Percentiles rank a stretch among this genome's conserved stretches.
Evolutionary conservation across 805 yeast species (phyloP).

Genomic region (Sugiyamaella lignohabitans): DNA sequence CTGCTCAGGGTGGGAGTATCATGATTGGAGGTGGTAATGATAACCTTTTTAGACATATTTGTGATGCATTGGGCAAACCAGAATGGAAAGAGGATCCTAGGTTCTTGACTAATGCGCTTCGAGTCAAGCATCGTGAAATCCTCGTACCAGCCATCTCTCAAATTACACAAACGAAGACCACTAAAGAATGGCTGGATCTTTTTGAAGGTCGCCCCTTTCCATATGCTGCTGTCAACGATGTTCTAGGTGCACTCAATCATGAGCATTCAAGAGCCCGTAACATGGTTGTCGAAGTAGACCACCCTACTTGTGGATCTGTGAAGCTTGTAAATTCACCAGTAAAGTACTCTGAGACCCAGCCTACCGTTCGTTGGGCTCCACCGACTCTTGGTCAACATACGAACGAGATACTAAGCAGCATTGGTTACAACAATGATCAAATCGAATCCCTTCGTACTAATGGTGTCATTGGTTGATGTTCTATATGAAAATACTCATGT

Average conservation of each 20-base stretch:
- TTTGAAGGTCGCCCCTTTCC: conserved; percentile 34
- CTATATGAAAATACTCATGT: no score
- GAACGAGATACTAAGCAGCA: conserved; percentile 26
- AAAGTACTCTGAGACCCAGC: conserved; percentile 34
- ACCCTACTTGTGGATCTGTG: conserved; percentile 32
- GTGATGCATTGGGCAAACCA: conserved; percentile 31
- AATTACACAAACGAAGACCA: conserved; percentile 28
- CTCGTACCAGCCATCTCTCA: conserved; percentile 31
- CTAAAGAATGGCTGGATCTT: conserved; percentile 32
- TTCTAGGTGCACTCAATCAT: conserved; percentile 32
- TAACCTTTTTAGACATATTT: conserved; percentile 30
- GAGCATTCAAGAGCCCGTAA: conserved; percentile 34
- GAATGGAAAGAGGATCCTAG: conserved; percentile 34
- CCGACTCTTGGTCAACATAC: conserved; percentile 38
- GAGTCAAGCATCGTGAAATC: conserved; percentile 32
- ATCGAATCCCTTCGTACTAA: conserved; percentile 23
- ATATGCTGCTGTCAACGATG: conserved; percentile 37
- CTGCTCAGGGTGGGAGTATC: conserved; percentile 32
- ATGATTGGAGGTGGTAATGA: conserved; percentile 41
- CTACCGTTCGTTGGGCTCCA: conserved; percentile 32
- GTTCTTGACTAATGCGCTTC: conserved; percentile 32
- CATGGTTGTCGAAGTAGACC: conserved; percentile 34
- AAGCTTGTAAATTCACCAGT: conserved; percentile 36
- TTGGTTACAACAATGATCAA: conserved; percentile 21
- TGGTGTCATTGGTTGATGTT: conserved; percentile 22